These are phyloP conservation scores for Dipsacomyces acuminosporus DNA, from an alignment of 371 early-diverging fungal genomes.

Conservation along the genomic window DNA sequence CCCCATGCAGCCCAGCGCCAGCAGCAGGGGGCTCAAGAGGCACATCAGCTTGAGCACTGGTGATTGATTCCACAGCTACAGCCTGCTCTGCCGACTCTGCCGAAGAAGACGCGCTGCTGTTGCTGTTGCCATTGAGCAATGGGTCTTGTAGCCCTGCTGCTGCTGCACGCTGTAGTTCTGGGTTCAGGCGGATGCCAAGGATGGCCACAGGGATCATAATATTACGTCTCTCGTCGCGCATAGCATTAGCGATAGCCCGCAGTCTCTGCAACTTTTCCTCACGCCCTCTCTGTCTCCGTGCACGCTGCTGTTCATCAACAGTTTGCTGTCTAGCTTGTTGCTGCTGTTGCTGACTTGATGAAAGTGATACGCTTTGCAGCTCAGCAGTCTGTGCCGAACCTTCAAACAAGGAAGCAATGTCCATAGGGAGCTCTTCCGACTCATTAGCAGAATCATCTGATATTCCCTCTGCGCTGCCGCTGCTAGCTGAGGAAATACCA, in stretches of 20 bases:
- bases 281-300: background rate
- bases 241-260: slow-evolving; percentile 34
- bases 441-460: background rate
- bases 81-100: background rate
- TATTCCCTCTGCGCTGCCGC: background rate
- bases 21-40: too few relatives aligned
- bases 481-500: background rate
- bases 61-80: background rate
- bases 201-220: slow-evolving; percentile 26
- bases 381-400: too few relatives aligned
- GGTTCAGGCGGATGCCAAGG: slow-evolving; percentile 24
- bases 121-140: background rate
- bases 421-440: too few relatives aligned
- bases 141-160: slow-evolving; percentile 7
- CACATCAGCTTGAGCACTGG: too few relatives aligned
- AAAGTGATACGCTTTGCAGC: too few relatives aligned
- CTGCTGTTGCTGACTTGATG: too few relatives aligned
- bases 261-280: slow-evolving; percentile 30
- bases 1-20: too few relatives aligned
- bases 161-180: slow-evolving; percentile 20
- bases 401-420: too few relatives aligned
- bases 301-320: too few relatives aligned
- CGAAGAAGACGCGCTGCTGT: slow-evolving; percentile 7
- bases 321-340: too few relatives aligned
- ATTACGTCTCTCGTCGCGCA: slow-evolving; percentile 26